Base-by-base conservation (phyloP, 2,329 filamentous ascomycete genomes). In the Phoma sp. region DNA sequence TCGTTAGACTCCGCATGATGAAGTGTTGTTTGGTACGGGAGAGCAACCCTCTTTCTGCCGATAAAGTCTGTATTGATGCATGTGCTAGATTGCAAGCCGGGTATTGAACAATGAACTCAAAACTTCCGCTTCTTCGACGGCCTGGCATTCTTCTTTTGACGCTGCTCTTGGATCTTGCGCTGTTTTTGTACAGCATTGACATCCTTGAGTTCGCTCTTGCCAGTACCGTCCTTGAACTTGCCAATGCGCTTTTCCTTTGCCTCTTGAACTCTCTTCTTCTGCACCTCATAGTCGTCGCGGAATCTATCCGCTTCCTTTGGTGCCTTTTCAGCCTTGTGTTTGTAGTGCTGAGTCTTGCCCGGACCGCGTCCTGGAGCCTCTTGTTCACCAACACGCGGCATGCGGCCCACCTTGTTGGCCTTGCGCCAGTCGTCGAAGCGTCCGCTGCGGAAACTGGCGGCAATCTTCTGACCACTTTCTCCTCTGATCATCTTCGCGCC, bases 401-500 rank as follows among this genome's bases (percentile, higher is more conserved):
- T 76, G 14, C 87, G 84, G 52, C 87, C 86, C 41, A 98, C 80
- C 61, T 91, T 89, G 78, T 98, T 90, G 18, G 89, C 86, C 72
- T 89, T 91, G 74, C 88, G 89, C 96, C 95, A 99, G 61, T 84
- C 86, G 72, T 98, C 93, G 79, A 96, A 99, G 40, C 93, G 88
- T 32, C 96, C 95, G 74, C 89, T 93, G 71, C 93, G 88, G 85
- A 99, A 98, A 56, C 84, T 89, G 40, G 95, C 92, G 1, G 95
- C 91, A 66, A 99, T 97, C 81, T 97, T 98, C 79, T 93, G 91
- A 49, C 95, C 95, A 69, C 86, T 91, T 78, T 99, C 95, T 67
- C 95, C 93, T 59, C 86, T 84, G 52, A 97, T 88, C 79, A 97
- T 88, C 70, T 87, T 88, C 10, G 72, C 72, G 32, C 84, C 84